phyloP scores from a whole-genome alignment of 2,329 filamentous ascomycete species.

The Fusarium zealandicum region DNA sequence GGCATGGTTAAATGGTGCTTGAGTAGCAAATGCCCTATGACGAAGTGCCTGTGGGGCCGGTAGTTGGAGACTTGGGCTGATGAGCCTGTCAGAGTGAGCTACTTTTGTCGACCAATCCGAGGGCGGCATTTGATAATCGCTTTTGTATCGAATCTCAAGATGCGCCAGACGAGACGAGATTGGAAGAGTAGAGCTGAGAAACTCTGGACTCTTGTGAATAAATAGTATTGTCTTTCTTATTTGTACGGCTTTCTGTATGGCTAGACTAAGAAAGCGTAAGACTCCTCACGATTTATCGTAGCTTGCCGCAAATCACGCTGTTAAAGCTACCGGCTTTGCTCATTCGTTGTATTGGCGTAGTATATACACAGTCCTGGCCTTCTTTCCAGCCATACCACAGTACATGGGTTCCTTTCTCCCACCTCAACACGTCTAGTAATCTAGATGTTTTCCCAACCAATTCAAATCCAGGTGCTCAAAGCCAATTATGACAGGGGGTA shows the following conservation, averaged over 20 bases:
- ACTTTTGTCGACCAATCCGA: conserved; percentile 22
- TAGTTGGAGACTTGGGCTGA: conserved; percentile 32
- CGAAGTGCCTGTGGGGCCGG: conserved; percentile 40
- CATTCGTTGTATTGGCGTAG: conserved; percentile 36
- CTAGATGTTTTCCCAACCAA: conserved; percentile 13
- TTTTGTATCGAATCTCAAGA: neutral
- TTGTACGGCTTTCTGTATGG: too few relatives aligned
- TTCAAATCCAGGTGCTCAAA: conserved; percentile 20
- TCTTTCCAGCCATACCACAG: conserved; percentile 23
- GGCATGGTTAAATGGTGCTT: conserved; percentile 47
- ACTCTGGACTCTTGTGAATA: too few relatives aligned
- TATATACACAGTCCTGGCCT: conserved; percentile 36
- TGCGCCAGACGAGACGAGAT: neutral
- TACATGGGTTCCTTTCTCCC: conserved; percentile 16
- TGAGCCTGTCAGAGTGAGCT: conserved; percentile 12
- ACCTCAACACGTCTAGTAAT: conserved; percentile 16
- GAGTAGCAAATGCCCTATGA: conserved; percentile 32
- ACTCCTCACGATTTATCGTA: neutral
- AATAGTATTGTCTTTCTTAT: too few relatives aligned
- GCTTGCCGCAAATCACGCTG: neutral
- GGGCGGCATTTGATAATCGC: conserved; percentile 33
- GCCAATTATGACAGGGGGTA: conserved; percentile 72
- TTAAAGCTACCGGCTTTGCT: conserved; percentile 7
- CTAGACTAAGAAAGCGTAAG: too few relatives aligned
- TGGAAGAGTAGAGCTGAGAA: too few relatives aligned